Percentiles rank a stretch among this genome's conserved stretches.
Evolutionary conservation across 2,329 filamentous ascomycete genomes (phyloP).

Genomic region (Magnaporthiopsis poae): DNA sequence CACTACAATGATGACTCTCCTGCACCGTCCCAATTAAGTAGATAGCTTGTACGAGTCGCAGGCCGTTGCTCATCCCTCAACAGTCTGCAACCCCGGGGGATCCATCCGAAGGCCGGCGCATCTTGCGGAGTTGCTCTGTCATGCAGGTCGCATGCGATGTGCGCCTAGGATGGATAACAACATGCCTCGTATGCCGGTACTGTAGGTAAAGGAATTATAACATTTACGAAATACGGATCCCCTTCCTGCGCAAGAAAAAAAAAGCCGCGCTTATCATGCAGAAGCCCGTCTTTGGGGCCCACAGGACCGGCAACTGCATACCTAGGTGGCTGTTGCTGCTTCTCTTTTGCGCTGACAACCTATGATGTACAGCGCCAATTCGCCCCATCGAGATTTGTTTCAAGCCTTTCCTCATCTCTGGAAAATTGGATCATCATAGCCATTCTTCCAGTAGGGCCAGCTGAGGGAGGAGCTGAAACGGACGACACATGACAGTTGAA

Average conservation of each 20-base stretch:
- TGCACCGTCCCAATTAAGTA: background rate
- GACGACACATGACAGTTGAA: slow-evolving; percentile 7
- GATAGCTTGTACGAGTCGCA: background rate
- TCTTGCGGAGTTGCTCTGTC: slow-evolving; percentile 4
- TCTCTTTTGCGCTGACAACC: background rate
- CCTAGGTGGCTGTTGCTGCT: background rate
- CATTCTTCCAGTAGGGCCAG: slow-evolving; percentile 10
- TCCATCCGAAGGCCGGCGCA: background rate
- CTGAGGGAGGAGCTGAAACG: slow-evolving; percentile 9
- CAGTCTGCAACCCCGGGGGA: background rate
- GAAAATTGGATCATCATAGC: slow-evolving; percentile 13
- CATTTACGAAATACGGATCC: background rate
- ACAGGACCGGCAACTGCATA: background rate
- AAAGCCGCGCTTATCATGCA: slow-evolving; percentile 1
- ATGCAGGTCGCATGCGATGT: slow-evolving; percentile 5
- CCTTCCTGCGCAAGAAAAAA: background rate
- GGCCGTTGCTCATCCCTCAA: background rate
- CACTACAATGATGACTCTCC: background rate
- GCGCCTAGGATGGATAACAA: background rate
- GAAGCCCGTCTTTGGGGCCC: background rate
- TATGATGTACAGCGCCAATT: slow-evolving; percentile 7
- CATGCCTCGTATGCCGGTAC: background rate
- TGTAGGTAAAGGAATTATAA: background rate
- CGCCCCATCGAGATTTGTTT: slow-evolving; percentile 13
- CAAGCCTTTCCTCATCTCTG: slow-evolving; percentile 10